Evolutionary conservation across 139 green algal species (phyloP), one percentile per base, ranked within the genome.

Genomic region (Coccomyxa sp.): DNA sequence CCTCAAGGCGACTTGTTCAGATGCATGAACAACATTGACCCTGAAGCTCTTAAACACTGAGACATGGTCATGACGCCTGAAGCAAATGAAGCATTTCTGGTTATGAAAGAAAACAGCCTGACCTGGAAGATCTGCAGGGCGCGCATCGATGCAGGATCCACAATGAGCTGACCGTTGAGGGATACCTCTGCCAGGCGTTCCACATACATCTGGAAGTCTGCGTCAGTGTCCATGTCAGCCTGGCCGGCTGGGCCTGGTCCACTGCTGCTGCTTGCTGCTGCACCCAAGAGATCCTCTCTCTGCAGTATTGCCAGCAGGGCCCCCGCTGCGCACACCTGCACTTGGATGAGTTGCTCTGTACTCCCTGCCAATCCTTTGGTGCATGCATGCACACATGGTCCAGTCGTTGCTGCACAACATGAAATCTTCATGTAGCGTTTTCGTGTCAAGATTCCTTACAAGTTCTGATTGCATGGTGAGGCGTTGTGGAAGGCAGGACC

Each of bases 91-190:
- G 0, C 77, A 23, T 23, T 27, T 31, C 15, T 31, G 25, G 25
- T 58, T 79, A 1, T 15, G 11, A 79, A 21, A 32, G 71, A 30
- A 79, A 23, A 1, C 1, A 58, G 38, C 17, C 14, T 21, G 17
- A 81, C 77, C 77, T 79, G 57, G 75, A 97, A 95, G 58, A 97
- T 93, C 57, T 92, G 86, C 58, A 96, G 88, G 11, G 89, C 92
- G 25, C 79, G 66, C 82, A 96, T 80, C 31, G 82, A 92, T 67
- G 66, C 75, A 0, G 84, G 51, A 82, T 95, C 93, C 59, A 95
- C 82, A 23, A 85, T 86, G 76, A 95, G 82, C 66, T 88, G 89
- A 58, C 93, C 88, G 17, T 92, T 45, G 16, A 84, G 77, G 28
- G 38, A 67, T 25, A 92, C 63, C 84, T 88, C 84, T 76, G 76